These are phyloP conservation scores for Solanum hybrid DNA, from an alignment of 305 asterid species.

Conservation along the genomic window DNA sequence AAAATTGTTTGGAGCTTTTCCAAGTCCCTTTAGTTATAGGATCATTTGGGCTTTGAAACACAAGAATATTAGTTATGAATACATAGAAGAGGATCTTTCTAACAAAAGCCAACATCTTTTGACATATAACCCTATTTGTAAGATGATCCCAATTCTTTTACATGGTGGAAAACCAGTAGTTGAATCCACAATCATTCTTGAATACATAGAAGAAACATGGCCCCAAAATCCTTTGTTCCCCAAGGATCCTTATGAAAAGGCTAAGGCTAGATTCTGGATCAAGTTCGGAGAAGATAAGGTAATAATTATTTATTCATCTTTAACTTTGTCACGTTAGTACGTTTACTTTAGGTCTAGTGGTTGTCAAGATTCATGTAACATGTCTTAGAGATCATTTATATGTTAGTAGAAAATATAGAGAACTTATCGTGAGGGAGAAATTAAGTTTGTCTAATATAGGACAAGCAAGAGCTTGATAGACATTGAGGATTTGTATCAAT, in stretches of 20 bases:
- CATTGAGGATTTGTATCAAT: not conserved
- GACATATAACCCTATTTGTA: slow-evolving; percentile 16
- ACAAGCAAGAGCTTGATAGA: not conserved
- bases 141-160: slow-evolving; percentile 20
- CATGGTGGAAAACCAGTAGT: slow-evolving; percentile 17
- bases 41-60: slow-evolving; percentile 14
- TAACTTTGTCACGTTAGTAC: not conserved
- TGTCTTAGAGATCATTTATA: not conserved
- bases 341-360: not conserved
- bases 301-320: not conserved
- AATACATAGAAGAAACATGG: slow-evolving; percentile 30
- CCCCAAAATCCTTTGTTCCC: slow-evolving; percentile 22
- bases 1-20: slow-evolving; percentile 10
- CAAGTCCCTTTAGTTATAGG: slow-evolving; percentile 13
- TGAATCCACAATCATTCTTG: slow-evolving; percentile 22
- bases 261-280: slow-evolving; percentile 30
- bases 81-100: slow-evolving; percentile 19
- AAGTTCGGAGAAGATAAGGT: slow-evolving; percentile 16
- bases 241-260: slow-evolving; percentile 9
- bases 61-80: slow-evolving; percentile 11
- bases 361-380: not conserved
- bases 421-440: not conserved
- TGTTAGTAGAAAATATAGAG: not conserved
- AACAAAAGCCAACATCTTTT: slow-evolving; percentile 16
- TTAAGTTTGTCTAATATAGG: not conserved